These are phyloP conservation scores for Lasiodiplodia sp. DNA, from an alignment of 2,329 filamentous ascomycete species.

Conservation along the genomic window DNA sequence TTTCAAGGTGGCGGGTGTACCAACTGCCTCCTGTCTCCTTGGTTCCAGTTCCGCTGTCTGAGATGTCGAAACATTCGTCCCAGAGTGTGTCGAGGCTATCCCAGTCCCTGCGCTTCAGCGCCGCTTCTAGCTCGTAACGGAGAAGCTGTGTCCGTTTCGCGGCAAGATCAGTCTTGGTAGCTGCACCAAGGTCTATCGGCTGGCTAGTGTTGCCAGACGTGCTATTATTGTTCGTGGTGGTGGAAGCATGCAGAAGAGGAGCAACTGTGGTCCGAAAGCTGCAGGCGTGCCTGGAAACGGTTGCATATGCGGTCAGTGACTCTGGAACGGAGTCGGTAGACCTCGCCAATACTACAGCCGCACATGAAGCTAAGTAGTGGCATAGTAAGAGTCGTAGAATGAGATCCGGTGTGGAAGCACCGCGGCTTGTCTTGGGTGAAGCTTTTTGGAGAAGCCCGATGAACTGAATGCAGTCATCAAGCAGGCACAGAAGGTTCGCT, in stretches of 20 bases:
- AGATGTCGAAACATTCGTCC: constrained; percentile 40
- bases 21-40: not conserved
- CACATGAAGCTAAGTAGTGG: constrained; percentile 67
- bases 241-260: constrained; percentile 41
- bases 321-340: constrained; percentile 49
- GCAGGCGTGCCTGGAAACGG: constrained; percentile 66
- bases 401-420: constrained; percentile 50
- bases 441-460: constrained; percentile 45
- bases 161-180: constrained; percentile 60
- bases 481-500: constrained; percentile 62
- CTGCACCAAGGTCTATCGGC: constrained; percentile 47
- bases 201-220: not conserved
- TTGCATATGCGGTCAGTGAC: constrained; percentile 66
- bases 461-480: constrained; percentile 55
- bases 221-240: constrained; percentile 32
- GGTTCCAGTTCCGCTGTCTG: not conserved
- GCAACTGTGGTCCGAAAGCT: constrained; percentile 62
- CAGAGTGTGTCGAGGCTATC: constrained; percentile 69
- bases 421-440: not conserved
- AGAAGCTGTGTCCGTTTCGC: constrained; percentile 71
- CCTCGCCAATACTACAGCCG: constrained; percentile 57
- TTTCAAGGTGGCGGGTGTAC: constrained; percentile 50
- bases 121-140: constrained; percentile 81
- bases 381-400: constrained; percentile 71
- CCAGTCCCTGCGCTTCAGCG: constrained; percentile 71